Evolutionary conservation across 2,329 filamentous ascomycete genomes (phyloP).

Genomic region (Neofusicoccum laricinum): DNA sequence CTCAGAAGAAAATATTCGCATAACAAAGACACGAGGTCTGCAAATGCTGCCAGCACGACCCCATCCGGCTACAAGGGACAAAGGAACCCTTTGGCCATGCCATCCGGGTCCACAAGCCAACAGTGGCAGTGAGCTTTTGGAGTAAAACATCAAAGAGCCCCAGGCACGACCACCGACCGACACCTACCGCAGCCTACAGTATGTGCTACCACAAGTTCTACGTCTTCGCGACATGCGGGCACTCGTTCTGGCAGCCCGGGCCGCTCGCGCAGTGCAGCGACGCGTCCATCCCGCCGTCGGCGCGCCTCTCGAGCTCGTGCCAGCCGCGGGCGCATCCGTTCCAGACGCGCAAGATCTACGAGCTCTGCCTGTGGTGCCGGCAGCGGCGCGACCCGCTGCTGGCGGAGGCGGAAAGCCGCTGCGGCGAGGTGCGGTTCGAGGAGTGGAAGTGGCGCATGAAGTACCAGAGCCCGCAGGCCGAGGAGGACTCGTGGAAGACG

Average conservation of each 20-base stretch:
- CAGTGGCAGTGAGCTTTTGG: too few relatives aligned
- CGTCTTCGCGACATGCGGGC: constrained; percentile 43
- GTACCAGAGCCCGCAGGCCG: constrained; percentile 31
- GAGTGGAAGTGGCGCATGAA: constrained; percentile 42
- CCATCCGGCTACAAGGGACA: too few relatives aligned
- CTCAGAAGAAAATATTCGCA: too few relatives aligned
- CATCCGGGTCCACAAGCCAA: too few relatives aligned
- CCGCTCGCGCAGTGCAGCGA: constrained; percentile 36
- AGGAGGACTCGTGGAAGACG: constrained; percentile 25
- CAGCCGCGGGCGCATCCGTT: constrained; percentile 31
- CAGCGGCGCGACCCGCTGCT: constrained; percentile 26
- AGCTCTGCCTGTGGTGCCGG: constrained; percentile 33
- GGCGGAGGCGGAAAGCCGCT: not conserved
- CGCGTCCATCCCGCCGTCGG: constrained; percentile 23
- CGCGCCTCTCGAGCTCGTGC: constrained; percentile 16
- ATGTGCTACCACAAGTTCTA: constrained; percentile 46
- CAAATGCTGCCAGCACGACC: too few relatives aligned
- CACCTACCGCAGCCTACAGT: too few relatives aligned
- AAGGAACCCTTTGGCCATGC: too few relatives aligned
- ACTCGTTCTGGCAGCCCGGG: constrained; percentile 32
- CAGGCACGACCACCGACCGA: too few relatives aligned
- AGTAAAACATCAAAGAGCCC: too few relatives aligned
- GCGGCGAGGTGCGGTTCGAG: constrained; percentile 30
- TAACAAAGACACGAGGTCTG: too few relatives aligned
- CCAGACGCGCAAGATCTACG: constrained; percentile 32